These are phyloP conservation scores for Nicotiana undulata DNA, from an alignment of 257 asterid species.

Conservation along the genomic window DNA sequence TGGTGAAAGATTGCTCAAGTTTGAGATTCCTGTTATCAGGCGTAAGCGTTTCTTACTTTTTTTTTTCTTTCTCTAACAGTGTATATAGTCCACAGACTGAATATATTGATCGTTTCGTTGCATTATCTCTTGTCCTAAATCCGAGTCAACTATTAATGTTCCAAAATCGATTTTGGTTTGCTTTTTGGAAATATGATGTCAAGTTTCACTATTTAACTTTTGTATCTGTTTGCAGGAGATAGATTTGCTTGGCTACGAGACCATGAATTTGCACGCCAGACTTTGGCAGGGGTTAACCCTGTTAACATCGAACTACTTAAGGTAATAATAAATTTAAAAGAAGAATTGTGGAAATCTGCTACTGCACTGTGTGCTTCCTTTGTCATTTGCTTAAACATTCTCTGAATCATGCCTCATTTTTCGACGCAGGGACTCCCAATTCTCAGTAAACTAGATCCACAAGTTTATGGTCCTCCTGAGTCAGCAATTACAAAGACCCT, in stretches of 20 bases:
- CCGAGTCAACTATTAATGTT: neutral
- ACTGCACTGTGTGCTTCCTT: neutral
- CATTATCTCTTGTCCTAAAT: neutral
- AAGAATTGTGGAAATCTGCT: neutral
- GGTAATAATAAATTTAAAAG: neutral
- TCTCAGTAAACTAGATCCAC: constrained; percentile 27
- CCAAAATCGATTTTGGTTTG: neutral
- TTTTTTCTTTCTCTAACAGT: neutral
- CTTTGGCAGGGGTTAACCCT: constrained; percentile 24
- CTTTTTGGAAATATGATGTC: neutral
- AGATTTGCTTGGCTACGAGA: constrained; percentile 13
- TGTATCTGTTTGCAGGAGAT: neutral
- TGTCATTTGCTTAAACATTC: neutral
- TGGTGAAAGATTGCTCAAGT: neutral
- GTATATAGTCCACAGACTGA: neutral
- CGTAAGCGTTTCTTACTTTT: neutral
- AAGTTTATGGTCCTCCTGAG: constrained; percentile 14
- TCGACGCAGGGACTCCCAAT: constrained; percentile 17
- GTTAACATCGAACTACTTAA: constrained; percentile 16
- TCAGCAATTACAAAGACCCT: constrained; percentile 51
- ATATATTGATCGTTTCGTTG: neutral
- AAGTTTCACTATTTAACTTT: neutral
- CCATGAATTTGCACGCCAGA: constrained; percentile 21
- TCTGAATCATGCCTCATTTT: neutral
- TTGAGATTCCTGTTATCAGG: neutral